These are phyloP conservation scores for Kazachstania taianensis DNA, from an alignment of 805 yeast species.

Conservation along the genomic window DNA sequence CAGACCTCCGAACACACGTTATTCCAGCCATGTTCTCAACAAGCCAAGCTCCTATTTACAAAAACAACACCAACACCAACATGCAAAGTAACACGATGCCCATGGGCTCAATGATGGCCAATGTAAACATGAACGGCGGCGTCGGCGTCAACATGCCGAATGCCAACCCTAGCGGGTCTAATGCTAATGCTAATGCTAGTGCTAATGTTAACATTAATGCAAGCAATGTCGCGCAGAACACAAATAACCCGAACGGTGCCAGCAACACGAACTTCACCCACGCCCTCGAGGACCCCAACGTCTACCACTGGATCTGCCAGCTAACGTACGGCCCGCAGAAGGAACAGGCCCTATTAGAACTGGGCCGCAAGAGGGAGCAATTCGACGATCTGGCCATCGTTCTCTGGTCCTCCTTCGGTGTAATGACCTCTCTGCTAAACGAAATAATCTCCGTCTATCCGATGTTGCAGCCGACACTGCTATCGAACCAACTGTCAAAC, in stretches of 20 bases:
- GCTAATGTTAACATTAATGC: slow-evolving; percentile 4
- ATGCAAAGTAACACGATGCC: slow-evolving; percentile 1
- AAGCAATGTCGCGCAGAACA: no score
- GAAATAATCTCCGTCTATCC: slow-evolving; percentile 91
- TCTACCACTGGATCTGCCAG: slow-evolving; percentile 83
- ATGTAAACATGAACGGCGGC: background rate
- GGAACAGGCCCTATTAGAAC: slow-evolving; percentile 84
- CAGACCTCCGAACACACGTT: no score
- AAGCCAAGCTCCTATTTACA: no score
- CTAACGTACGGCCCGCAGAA: slow-evolving; percentile 82
- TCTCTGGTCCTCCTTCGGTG: slow-evolving; percentile 93
- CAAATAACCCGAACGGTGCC: no score
- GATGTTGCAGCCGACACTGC: slow-evolving; percentile 71
- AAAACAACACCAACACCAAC: background rate
- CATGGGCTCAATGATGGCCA: background rate
- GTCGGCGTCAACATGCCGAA: slow-evolving; percentile 7
- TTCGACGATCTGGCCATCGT: slow-evolving; percentile 90
- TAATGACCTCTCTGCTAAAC: slow-evolving; percentile 81
- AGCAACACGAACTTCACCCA: no score
- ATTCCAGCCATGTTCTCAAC: no score
- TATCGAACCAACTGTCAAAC: slow-evolving; percentile 79
- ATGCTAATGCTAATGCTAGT: slow-evolving; percentile 4
- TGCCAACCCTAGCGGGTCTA: slow-evolving; percentile 7
- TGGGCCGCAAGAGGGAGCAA: slow-evolving; percentile 90
- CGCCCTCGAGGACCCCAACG: slow-evolving; percentile 66